phyloP scores from a whole-genome alignment of 305 asterid genomes.

The Lippia alba region DNA sequence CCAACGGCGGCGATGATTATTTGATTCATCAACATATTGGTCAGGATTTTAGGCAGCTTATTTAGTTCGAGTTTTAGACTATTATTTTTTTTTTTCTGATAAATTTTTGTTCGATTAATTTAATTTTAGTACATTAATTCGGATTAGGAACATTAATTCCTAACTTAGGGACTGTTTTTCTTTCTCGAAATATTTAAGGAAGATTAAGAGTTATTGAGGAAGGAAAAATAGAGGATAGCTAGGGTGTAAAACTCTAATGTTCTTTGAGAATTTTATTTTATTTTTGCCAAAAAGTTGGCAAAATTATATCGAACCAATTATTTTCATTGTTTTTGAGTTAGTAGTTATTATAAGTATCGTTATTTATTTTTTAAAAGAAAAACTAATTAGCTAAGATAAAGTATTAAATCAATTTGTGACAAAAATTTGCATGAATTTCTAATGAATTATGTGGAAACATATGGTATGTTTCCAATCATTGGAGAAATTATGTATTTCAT shows the following conservation, averaged over 20 bases:
- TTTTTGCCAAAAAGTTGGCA: slow-evolving; percentile 34
- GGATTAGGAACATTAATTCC: slow-evolving; percentile 37
- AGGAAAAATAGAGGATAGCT: slow-evolving; percentile 24
- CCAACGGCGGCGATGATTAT: slow-evolving; percentile 77
- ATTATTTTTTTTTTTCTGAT: neutral
- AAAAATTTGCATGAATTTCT: too few species aligned
- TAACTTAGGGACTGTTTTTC: slow-evolving; percentile 41
- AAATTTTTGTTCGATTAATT: neutral
- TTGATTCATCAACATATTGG: slow-evolving; percentile 80
- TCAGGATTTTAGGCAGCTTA: slow-evolving; percentile 69
- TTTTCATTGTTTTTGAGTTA: neutral
- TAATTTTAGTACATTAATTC: slow-evolving; percentile 1
- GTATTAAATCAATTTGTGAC: too few species aligned
- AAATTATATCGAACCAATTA: slow-evolving; percentile 35
- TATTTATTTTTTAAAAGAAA: too few species aligned
- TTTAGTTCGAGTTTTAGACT: slow-evolving; percentile 25
- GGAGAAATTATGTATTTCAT: too few species aligned
- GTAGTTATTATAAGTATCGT: too few species aligned
- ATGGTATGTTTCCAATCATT: too few species aligned
- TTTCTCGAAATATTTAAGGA: neutral
- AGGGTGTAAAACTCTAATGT: slow-evolving; percentile 33
- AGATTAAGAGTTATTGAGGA: neutral
- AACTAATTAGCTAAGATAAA: too few species aligned
- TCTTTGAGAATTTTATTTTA: neutral
- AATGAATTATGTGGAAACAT: too few species aligned